Evolutionary conservation across 805 yeast species (phyloP), one percentile per base, ranked within the genome.

Genomic region (Myxozyma geophila): DNA sequence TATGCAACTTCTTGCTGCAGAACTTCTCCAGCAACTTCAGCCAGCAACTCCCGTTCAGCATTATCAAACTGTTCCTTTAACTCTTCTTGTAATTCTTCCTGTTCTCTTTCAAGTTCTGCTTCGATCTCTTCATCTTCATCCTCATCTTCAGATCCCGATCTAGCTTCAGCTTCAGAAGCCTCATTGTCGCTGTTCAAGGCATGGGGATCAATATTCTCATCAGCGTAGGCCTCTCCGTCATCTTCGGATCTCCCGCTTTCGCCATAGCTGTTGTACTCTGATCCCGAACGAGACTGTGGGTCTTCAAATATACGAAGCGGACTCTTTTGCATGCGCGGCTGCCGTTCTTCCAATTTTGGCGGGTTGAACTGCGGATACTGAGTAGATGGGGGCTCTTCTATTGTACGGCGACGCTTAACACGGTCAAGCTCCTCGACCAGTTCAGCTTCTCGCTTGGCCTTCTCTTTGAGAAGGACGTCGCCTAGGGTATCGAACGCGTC

Each of bases 401-500:
- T 48, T 46, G 5, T n/a, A 23, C 61, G 60, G 17, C 33, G 52
- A 7, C 66, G 59, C 44, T 58, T 54, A 13, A 15, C 36, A 9
- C 56, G 36, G 8, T 46, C 47, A 10, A 1, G n/a, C 7, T 56
- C 58, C 21, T 41, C 63, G 5, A 40, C 23, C 13, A 33, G 17
- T 28, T 61, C 63, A 12, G 17, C 44, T 39, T 64, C 66, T 15
- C 60, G 43, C 54, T 57, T 62, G 37, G 35, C 33, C 39, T 62
- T 62, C 48, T 62, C 66, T 8, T 54, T 58, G 8, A 58, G 39
- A n/a, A 64, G 47, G 13, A 60, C 48, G 1, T 47, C 17, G 6
- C 58, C 68, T 21, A 64, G 53, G 12, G 49, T 41, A 1, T 64
- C 66, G 36, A 64, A 64, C 9, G 66, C 68, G 12, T 19, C 56